phyloP scores from a whole-genome alignment of 2,329 filamentous ascomycete species.

The Colletotrichum somersetense region DNA sequence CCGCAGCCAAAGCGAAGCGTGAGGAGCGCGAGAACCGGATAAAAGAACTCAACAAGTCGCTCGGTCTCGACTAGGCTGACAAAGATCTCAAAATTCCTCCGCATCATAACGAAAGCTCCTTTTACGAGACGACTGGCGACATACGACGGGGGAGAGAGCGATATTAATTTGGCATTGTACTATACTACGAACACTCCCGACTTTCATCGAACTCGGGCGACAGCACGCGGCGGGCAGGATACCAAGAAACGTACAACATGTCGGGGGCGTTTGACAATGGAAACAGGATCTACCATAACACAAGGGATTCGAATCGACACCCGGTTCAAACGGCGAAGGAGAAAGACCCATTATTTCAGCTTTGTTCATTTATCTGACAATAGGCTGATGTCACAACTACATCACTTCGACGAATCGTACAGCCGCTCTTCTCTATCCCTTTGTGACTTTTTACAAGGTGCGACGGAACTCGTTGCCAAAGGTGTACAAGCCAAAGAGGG shows the following conservation, averaged over 20 bases:
- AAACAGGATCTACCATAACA: conserved; percentile 9
- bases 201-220: not conserved
- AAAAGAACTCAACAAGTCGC: conserved; percentile 69
- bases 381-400: conserved; percentile 6
- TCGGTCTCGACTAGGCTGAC: conserved; percentile 48
- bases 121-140: not conserved
- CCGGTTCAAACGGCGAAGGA: not conserved
- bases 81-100: not conserved
- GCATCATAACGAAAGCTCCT: not conserved
- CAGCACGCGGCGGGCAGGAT: not conserved
- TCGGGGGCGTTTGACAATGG: conserved; percentile 8
- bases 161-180: conserved; percentile 4
- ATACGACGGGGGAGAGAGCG: no score
- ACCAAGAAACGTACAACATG: not conserved
- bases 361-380: not conserved
- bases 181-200: conserved; percentile 15
- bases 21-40: conserved; percentile 79
- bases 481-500: conserved; percentile 80
- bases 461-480: conserved; percentile 79
- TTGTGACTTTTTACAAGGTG: conserved; percentile 50
- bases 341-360: not conserved
- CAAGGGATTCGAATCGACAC: not conserved
- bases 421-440: not conserved
- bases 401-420: conserved; percentile 1
- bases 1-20: conserved; percentile 75